Base-by-base conservation (phyloP, 805 yeast species). In the Myxozyma mucilagina region DNA sequence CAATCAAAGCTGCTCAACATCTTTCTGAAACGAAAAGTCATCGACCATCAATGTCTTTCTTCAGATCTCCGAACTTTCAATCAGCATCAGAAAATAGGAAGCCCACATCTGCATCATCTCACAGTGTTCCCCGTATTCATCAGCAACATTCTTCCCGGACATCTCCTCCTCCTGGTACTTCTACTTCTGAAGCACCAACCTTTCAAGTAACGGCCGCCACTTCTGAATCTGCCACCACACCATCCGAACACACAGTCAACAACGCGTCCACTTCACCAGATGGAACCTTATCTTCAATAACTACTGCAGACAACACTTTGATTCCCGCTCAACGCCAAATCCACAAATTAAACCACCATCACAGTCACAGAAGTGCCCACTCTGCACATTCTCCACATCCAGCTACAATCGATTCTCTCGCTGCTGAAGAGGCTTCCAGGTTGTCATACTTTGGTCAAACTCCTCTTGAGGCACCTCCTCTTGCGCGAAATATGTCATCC, bases 1-100 rank as follows among this genome's bases (percentile, higher is more conserved):
- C 70, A 3, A 72, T 71, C 4, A 62, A 66, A 35, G 56, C 65
- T 3, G 64, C 64, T 1, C 69, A 67, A 53, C 53, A 43, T 14
- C 43, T 29, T 3, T 53, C 53, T 32, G 41, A 32, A 16, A 18
- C 42, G 7, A 42, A 20, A 47, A 20, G 54, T 11, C 53, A 43
- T 3, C 50, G 58, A 32, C 48, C 56, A 29, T 55, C 63, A 4
- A 49, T 45, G 48, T 36, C 59, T 7, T 11, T 50, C 1, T 55
- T 61, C 44, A 58, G 63, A 16, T 35, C 59, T 5, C 61, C 61
- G 7, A 61, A 55, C 20, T 61, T 61, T 43, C 62, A 55, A 34
- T 50, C 47, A 9, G 43, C 64, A 4, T n/a, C 54, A 0, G 64
- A 56, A 31, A 51, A 60, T 29, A 24, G 13, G 9, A 36, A 49